phyloP scores from a whole-genome alignment of 768 basidiomycete genomes.

The Trametes punicea region DNA sequence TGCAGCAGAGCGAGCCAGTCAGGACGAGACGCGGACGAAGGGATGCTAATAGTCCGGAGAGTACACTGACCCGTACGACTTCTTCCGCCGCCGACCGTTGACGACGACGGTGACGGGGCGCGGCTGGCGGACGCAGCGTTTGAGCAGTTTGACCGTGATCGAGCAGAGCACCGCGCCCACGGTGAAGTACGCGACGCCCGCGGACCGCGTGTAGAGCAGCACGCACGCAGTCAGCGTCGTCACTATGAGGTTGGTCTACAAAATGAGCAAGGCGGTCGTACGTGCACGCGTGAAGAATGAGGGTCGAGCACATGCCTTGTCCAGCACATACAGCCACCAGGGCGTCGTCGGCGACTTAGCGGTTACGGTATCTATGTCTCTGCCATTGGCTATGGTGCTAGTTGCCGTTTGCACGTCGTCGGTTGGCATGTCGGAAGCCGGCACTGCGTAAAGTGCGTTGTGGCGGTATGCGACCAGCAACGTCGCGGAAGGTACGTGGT shows the following conservation, averaged over 20 bases:
- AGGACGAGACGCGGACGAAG: no score
- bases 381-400: neutral
- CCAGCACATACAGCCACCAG: conserved; percentile 16
- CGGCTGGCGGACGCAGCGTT: conserved; percentile 59
- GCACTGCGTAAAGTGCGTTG: no score
- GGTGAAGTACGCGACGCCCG: conserved; percentile 57
- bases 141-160: conserved; percentile 57
- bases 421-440: neutral
- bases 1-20: conserved; percentile 25
- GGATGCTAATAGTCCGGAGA: neutral
- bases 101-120: conserved; percentile 43
- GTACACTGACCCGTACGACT: conserved; percentile 61
- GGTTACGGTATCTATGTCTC: neutral
- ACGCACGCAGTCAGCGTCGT: conserved; percentile 45
- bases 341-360: neutral
- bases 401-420: neutral
- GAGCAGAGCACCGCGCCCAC: conserved; percentile 55
- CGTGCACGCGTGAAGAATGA: neutral
- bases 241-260: conserved; percentile 60
- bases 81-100: conserved; percentile 38
- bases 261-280: neutral
- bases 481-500: no score
- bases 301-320: conserved; percentile 7
- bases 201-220: conserved; percentile 60
- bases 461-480: no score